Evolutionary conservation across 169 alveolate species (phyloP).

Genomic region (Perkinsus olseni): DNA sequence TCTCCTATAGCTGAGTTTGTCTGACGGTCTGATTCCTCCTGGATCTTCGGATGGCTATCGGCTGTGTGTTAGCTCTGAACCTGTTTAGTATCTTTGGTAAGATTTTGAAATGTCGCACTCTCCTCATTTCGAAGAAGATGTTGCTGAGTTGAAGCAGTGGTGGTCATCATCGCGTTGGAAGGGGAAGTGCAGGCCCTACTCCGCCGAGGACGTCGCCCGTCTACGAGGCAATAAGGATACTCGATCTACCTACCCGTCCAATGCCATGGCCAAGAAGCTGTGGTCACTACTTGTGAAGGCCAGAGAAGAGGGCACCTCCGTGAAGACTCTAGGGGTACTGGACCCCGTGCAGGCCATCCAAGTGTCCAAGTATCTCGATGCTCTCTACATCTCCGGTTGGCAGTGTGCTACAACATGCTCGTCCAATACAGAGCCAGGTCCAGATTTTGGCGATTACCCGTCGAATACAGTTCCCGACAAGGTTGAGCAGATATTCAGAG

Average conservation of each 20-base stretch:
- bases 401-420: conserved; percentile 59
- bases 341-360: conserved; percentile 61
- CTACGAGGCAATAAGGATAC: neutral
- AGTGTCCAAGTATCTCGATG: conserved; percentile 48
- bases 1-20: too few relatives aligned
- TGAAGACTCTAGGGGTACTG: neutral
- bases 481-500: conserved; percentile 58
- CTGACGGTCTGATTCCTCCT: too few relatives aligned
- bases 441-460: conserved; percentile 73
- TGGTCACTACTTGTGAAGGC: conserved; percentile 35
- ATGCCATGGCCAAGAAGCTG: conserved; percentile 43
- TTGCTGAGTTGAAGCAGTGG: neutral
- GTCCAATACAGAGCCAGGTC: conserved; percentile 65
- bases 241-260: neutral
- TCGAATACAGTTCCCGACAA: conserved; percentile 64
- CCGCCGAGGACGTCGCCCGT: neutral
- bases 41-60: too few relatives aligned
- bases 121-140: neutral
- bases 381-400: conserved; percentile 71
- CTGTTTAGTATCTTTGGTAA: too few relatives aligned
- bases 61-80: too few relatives aligned
- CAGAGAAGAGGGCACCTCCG: neutral
- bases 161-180: neutral
- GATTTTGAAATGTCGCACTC: too few relatives aligned
- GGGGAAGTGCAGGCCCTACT: neutral